Evolutionary conservation across 208 protist species (phyloP), one percentile per base, ranked within the genome.

Genomic region (Wallacemonas sp.): DNA sequence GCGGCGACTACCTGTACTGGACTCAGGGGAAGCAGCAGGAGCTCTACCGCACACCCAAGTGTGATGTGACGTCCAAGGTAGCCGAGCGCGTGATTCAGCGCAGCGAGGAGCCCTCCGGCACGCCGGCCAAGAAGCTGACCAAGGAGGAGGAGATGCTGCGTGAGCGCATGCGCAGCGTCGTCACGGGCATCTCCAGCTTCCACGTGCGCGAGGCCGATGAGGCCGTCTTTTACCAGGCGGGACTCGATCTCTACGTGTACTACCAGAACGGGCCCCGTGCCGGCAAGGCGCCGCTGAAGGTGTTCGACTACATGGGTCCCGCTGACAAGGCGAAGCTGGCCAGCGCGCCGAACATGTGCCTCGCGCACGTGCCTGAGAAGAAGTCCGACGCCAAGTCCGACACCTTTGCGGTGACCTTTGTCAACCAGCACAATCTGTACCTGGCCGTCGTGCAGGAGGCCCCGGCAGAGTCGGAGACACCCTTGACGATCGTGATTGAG

Each of bases 81-180:
- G 67, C 74, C 29, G 49, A 73, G 0, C 26, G 61, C 44, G 44
- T 64, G 32, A 68, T 49, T 26, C 12, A 57, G 22, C 36, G 49
- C 5, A 38, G 7, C 22, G 59, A 28, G 18, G 29, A 25, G 48
- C 11, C 49, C 3, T 12, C 28, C 12, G 7, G 3, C 5, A 22
- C 18, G n/a, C 22, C 49, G n/a, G 20, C 49, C 23, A 14, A 22
- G 65, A 70, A 75, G 59, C 69, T 82, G 11, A 84, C 68, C 5
- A 91, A 90, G 67, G 89, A 92, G 46, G 89, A 95, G 49, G 89
- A 95, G 59, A 65, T 95, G 52, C 70, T 95, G 26, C 89, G 89
- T 23, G 89, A 95, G 72, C 84, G 89, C 26, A 81, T 65, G 45
- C 86, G 89, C 42, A 84, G 59, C 22, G 61, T 64, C 18, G 77